Conservation (phyloP, 305 asterid genomes). For the Fraxinus sp. region DNA sequence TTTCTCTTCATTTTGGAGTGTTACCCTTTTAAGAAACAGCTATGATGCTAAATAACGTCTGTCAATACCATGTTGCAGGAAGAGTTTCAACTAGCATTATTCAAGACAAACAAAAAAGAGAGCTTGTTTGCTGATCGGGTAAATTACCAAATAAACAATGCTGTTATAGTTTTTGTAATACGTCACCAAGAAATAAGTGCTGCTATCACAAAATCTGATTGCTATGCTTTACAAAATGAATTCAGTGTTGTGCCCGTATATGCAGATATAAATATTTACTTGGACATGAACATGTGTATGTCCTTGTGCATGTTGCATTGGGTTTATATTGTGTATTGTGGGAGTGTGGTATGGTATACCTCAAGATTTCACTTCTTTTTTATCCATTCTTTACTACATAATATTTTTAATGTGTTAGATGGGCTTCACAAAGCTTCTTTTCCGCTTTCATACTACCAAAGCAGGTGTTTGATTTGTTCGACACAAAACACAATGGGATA, state of each 20-base stretch:
- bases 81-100: constrained; percentile 94
- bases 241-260: not conserved
- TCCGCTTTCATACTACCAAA: constrained; percentile 14
- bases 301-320: not conserved
- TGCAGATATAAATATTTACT: not conserved
- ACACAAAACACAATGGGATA: constrained; percentile 94
- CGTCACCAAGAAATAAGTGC: not conserved
- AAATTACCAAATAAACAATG: constrained; percentile 13
- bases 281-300: not conserved
- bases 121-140: constrained; percentile 99
- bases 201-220: not conserved
- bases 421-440: constrained; percentile 11
- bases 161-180: not conserved
- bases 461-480: constrained; percentile 96
- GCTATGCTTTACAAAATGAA: not conserved
- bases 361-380: not conserved
- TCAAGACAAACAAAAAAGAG: constrained; percentile 97
- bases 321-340: not conserved
- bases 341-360: not conserved
- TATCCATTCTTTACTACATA: not conserved
- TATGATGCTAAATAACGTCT: constrained; percentile 13
- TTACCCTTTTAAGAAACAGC: not conserved
- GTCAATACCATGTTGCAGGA: constrained; percentile 56
- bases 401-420: constrained; percentile 12
- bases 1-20: constrained; percentile 5